Conservation (phyloP, 257 asterid genomes). For the Leonotis leonurus region DNA sequence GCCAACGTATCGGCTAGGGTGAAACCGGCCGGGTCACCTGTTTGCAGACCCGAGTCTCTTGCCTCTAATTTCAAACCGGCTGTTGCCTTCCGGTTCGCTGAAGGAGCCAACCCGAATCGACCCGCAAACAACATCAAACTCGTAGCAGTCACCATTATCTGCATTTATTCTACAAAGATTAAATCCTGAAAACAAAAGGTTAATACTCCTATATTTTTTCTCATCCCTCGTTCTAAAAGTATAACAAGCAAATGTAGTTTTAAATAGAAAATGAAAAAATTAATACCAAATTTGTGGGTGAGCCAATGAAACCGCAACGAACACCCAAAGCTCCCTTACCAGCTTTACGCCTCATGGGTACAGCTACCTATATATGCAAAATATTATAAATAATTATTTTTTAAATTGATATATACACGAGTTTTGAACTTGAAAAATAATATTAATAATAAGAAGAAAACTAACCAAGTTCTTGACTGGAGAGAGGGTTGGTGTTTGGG, state of each 20-base stretch:
- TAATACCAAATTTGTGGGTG: conserved; percentile 75
- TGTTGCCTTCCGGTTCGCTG: conserved; percentile 87
- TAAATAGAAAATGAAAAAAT: background rate
- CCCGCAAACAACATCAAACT: conserved; percentile 90
- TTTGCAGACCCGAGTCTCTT: conserved; percentile 86
- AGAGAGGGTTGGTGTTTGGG: conserved; percentile 39
- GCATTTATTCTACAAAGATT: too few species aligned
- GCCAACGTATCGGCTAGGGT: conserved; percentile 93
- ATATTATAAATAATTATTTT: too few species aligned
- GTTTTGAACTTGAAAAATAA: background rate
- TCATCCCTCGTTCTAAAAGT: too few species aligned
- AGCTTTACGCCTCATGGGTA: conserved; percentile 44
- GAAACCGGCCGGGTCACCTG: conserved; percentile 97
- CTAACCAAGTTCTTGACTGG: conserved; percentile 54
- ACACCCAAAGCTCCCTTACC: conserved; percentile 72
- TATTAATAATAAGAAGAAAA: background rate
- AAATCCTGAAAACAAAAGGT: too few species aligned
- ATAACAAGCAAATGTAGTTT: too few species aligned
- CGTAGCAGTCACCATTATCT: conserved; percentile 88
- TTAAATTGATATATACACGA: background rate
- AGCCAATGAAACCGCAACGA: conserved; percentile 93
- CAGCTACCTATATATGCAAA: conserved; percentile 45
- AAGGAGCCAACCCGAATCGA: conserved; percentile 88
- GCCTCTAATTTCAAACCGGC: conserved; percentile 74
- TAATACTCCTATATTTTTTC: too few species aligned